These are phyloP conservation scores for Fragaria iinumae DNA, from an alignment of 306 rosid genomes.

Conservation along the genomic window DNA sequence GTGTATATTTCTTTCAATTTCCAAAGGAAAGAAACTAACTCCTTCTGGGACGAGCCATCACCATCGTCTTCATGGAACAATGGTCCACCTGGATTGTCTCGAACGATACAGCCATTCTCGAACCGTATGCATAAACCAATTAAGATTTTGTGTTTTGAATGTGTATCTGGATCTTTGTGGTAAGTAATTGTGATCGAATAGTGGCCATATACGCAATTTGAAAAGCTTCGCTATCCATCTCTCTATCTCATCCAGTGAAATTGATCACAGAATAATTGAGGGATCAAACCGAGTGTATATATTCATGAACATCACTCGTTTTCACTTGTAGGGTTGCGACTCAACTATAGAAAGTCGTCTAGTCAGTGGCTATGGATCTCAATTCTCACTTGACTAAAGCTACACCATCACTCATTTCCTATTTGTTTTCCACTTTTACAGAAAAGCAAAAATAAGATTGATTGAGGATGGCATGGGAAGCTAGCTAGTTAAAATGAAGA, in stretches of 20 bases:
- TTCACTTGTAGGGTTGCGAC: constrained; percentile 5
- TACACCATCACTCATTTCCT: not conserved
- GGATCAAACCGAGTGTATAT: not conserved
- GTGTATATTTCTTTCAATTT: not conserved
- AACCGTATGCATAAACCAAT: constrained; percentile 1
- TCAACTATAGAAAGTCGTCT: constrained; percentile 7
- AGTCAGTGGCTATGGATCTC: not conserved
- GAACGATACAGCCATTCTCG: not conserved
- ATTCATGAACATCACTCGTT: not conserved
- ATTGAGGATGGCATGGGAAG: not conserved
- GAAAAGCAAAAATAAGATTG: not conserved
- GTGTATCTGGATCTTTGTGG: constrained; percentile 10
- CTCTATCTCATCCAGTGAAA: not conserved
- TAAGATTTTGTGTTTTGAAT: not conserved
- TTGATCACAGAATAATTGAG: not conserved
- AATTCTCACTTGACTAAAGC: not conserved
- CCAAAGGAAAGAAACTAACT: not conserved
- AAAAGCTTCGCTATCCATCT: not conserved
- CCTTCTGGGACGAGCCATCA: not conserved
- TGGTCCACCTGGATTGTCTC: not conserved
- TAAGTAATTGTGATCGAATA: not conserved
- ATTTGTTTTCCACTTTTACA: not conserved
- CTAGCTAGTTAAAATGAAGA: not conserved
- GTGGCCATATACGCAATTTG: not conserved
- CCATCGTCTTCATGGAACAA: constrained; percentile 3